Conservation (phyloP, 345 rosid species). For the Lagerstroemia speciosa region DNA sequence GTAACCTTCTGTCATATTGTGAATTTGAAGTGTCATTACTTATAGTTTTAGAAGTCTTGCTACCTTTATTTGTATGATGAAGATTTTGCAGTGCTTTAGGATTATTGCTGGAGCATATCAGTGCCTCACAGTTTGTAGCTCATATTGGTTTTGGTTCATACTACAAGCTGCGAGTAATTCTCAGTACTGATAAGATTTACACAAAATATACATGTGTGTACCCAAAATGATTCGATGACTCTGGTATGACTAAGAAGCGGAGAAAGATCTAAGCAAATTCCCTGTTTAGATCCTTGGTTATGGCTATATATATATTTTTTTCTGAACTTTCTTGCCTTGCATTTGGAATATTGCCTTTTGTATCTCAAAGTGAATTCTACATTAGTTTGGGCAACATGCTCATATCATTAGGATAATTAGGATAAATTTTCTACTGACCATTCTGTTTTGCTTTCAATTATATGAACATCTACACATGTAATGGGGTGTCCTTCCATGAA, state of each 20-base stretch:
- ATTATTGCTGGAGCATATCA: slow-evolving; percentile 39
- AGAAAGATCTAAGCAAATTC: no score
- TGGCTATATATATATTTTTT: background rate
- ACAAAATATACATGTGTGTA: no score
- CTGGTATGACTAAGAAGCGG: no score
- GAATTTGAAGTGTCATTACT: slow-evolving; percentile 45
- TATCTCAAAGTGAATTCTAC: background rate
- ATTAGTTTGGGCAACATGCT: background rate
- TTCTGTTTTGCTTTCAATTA: slow-evolving; percentile 38
- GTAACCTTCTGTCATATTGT: slow-evolving; percentile 87
- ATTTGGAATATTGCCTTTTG: background rate
- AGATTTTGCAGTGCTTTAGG: slow-evolving; percentile 11
- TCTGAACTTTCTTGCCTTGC: background rate
- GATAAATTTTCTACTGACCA: background rate
- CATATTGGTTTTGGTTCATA: slow-evolving; percentile 94
- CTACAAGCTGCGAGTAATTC: slow-evolving; percentile 81
- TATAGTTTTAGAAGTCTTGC: background rate
- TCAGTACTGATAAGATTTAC: no score
- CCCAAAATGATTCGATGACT: no score
- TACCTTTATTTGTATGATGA: slow-evolving; percentile 6
- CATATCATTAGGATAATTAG: background rate
- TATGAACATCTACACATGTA: slow-evolving; percentile 83
- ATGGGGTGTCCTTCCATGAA: slow-evolving; percentile 97
- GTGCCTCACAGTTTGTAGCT: slow-evolving; percentile 89
- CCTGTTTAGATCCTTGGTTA: background rate